A percentile compares a stretch with the other conserved stretches of the same genome.
phyloP scores from a whole-genome alignment of 2,329 filamentous ascomycete species.

The Paecilomyces sp. region DNA sequence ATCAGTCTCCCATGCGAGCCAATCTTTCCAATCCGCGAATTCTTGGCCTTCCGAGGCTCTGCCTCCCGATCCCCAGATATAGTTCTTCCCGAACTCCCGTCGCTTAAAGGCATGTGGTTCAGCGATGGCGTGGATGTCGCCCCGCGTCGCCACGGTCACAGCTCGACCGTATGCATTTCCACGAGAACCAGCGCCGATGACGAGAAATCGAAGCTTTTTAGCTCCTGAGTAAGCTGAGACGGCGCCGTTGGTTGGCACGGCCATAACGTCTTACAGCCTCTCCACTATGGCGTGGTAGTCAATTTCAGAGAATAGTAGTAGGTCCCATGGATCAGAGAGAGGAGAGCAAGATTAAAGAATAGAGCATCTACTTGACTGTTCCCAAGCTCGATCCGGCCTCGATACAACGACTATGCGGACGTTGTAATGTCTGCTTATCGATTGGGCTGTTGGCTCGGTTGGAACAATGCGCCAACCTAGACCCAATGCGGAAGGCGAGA shows the following conservation, averaged over 20 bases:
- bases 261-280: not conserved
- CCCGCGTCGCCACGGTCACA: conserved; percentile 57
- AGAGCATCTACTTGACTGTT: not conserved
- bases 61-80: conserved; percentile 59
- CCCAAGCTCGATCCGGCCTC: not conserved
- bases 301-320: not conserved
- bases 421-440: not conserved
- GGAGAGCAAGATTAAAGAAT: not conserved
- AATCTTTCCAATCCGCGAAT: conserved; percentile 69
- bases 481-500: no score
- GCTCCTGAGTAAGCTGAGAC: not conserved
- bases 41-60: conserved; percentile 54
- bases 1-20: conserved; percentile 62
- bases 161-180: conserved; percentile 67
- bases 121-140: conserved; percentile 67
- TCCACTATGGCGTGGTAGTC: not conserved
- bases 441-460: not conserved
- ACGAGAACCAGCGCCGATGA: conserved; percentile 77
- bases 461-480: not conserved
- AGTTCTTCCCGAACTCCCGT: conserved; percentile 58
- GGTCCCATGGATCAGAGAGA: not conserved
- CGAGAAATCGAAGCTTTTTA: conserved; percentile 55
- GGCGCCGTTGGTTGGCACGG: not conserved
- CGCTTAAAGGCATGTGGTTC: conserved; percentile 78
- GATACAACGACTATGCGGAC: not conserved